These are phyloP conservation scores for Fusarium sp. DNA, from an alignment of 2,329 filamentous ascomycete genomes.

Conservation along the genomic window DNA sequence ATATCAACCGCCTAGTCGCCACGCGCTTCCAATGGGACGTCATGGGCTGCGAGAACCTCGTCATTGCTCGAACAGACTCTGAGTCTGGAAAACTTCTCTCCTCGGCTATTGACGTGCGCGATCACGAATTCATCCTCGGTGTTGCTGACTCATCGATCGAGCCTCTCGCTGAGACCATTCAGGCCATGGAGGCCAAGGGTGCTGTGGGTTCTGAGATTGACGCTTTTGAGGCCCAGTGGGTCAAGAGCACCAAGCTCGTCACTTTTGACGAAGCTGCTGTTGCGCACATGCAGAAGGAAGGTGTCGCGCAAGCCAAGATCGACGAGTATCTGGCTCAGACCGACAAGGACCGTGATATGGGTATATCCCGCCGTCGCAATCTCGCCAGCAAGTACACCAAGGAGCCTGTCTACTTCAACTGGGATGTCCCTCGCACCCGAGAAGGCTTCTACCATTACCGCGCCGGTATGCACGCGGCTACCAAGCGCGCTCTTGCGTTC, in stretches of 20 bases:
- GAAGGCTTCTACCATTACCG: conserved; percentile 95
- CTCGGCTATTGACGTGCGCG: conserved; percentile 90
- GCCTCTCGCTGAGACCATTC: conserved; percentile 87
- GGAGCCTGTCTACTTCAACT: conserved; percentile 82
- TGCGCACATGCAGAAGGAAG: conserved; percentile 76
- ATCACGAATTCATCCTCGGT: conserved; percentile 97
- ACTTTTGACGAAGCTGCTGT: conserved; percentile 93
- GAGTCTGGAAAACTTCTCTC: conserved; percentile 93
- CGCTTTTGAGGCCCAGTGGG: conserved; percentile 86
- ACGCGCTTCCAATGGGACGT: conserved; percentile 98
- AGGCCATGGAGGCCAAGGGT: conserved; percentile 87
- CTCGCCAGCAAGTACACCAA: conserved; percentile 77
- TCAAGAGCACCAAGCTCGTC: conserved; percentile 85
- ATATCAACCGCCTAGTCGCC: conserved; percentile 94
- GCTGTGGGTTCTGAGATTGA: conserved; percentile 86
- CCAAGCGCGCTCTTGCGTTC: conserved; percentile 92
- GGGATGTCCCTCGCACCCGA: conserved; percentile 91
- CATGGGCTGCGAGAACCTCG: conserved; percentile 94
- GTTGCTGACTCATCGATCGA: conserved; percentile 79
- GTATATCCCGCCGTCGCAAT: conserved; percentile 80
- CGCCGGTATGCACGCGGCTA: conserved; percentile 85
- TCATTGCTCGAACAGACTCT: conserved; percentile 95
- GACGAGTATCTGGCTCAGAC: conserved; percentile 75
- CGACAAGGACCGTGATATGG: conserved; percentile 75
- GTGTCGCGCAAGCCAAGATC: conserved; percentile 72